A percentile compares a stretch with the other conserved stretches of the same genome.
Evolutionary conservation across 2,329 filamentous ascomycete species (phyloP).

Genomic region (Hypoxylon sp.): DNA sequence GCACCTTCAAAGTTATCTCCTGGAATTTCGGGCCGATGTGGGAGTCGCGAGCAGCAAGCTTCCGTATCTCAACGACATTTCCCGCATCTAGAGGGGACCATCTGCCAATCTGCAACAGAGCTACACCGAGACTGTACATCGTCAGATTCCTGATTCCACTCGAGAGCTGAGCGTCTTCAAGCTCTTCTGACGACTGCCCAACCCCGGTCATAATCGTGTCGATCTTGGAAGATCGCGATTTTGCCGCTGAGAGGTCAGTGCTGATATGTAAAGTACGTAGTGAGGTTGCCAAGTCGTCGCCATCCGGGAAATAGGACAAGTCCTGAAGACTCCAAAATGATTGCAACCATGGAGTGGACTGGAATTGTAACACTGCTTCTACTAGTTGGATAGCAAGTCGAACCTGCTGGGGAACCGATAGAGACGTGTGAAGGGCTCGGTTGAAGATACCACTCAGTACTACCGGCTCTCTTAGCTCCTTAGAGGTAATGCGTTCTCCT

Average conservation of each 20-base stretch:
- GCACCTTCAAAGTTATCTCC: conserved; percentile 47
- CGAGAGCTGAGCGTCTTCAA: conserved; percentile 30
- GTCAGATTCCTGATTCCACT: conserved; percentile 49
- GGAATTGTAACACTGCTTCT: conserved; percentile 24
- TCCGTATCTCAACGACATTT: conserved; percentile 47
- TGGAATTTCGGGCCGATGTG: conserved; percentile 45
- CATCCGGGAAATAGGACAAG: background rate
- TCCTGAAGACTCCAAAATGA: background rate
- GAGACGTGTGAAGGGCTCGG: background rate
- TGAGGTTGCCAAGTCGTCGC: background rate
- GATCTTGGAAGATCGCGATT: background rate
- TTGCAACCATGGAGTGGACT: conserved; percentile 17
- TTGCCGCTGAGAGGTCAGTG: background rate
- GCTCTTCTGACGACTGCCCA: background rate
- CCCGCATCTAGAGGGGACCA: conserved; percentile 43
- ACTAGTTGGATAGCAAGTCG: conserved; percentile 30
- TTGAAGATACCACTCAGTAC: conserved; percentile 1
- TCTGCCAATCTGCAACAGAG: conserved; percentile 50
- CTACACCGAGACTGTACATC: conserved; percentile 50
- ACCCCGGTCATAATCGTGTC: conserved; percentile 1
- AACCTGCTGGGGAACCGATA: conserved; percentile 34
- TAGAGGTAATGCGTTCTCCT: background rate
- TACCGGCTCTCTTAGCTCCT: background rate
- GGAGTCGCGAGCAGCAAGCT: conserved; percentile 25
- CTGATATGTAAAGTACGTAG: background rate